phyloP scores from a whole-genome alignment of 768 basidiomycete genomes.

The Rhizopogon vulgaris region DNA sequence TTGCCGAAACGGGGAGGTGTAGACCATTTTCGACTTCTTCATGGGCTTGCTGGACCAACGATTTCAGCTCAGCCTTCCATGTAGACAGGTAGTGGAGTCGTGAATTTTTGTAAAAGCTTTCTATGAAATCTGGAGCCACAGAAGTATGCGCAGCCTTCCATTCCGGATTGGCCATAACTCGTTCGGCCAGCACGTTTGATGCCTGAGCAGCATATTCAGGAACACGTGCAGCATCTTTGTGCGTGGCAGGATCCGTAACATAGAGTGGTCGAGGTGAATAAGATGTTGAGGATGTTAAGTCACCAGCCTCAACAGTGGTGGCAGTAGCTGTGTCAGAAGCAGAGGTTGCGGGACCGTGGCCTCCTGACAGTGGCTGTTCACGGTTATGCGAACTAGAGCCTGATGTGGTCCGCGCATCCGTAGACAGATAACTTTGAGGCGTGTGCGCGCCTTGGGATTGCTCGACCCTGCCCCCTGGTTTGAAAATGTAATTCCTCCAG shows the following conservation, averaged over 20 bases:
- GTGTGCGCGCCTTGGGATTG: slow-evolving; percentile 38
- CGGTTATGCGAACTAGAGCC: background rate
- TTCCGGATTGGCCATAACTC: slow-evolving; percentile 74
- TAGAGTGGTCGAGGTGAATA: slow-evolving; percentile 21
- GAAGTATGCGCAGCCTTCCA: slow-evolving; percentile 91
- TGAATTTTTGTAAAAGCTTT: slow-evolving; percentile 78
- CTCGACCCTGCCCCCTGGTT: slow-evolving; percentile 42
- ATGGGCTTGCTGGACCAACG: slow-evolving; percentile 75
- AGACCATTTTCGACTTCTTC: slow-evolving; percentile 50
- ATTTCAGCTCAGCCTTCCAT: slow-evolving; percentile 88
- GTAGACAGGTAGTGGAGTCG: slow-evolving; percentile 89
- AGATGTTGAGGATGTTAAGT: background rate
- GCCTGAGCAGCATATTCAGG: slow-evolving; percentile 62
- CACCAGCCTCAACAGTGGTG: background rate
- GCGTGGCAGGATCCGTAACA: slow-evolving; percentile 37
- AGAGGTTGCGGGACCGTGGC: background rate
- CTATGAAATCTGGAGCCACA: slow-evolving; percentile 78
- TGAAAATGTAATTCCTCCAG: slow-evolving; percentile 72
- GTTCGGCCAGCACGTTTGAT: slow-evolving; percentile 69
- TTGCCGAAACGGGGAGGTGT: slow-evolving; percentile 4
- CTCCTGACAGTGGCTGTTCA: background rate
- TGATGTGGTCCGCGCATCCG: background rate
- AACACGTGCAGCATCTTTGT: slow-evolving; percentile 38
- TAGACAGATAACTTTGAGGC: slow-evolving; percentile 3
- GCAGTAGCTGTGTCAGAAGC: background rate